Evolutionary conservation across 2,329 filamentous ascomycete genomes (phyloP), one percentile per base, ranked within the genome.

Genomic region (Venturia carpophila): DNA sequence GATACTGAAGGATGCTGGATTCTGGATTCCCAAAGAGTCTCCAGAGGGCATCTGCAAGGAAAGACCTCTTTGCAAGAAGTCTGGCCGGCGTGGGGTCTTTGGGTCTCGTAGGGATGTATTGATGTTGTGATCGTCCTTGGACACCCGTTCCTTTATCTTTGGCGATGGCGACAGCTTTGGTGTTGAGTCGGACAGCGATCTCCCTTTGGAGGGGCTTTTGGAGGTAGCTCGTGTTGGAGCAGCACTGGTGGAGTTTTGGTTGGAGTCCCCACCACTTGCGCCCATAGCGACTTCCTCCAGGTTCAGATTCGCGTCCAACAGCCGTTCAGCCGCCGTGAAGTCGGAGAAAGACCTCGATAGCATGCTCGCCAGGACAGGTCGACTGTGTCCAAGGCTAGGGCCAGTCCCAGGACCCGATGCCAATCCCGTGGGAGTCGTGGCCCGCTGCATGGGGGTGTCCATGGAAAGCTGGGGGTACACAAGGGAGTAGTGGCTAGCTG

Each of bases 41-140:
- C 78, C 81, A 69, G 78, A 79, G 37, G 88, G 85, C 80, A 91
- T 84, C 72, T 91, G 87, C 69, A 92, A 76, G 27, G 87, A 87
- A 66, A 94, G 80, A 47, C 86, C 86, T 65, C 85, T 83, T 43
- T 81, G 74, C 62, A 85, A 79, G 67, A 88, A 83, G 55, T 84
- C 84, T 62, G 87, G 82, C 68, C 89, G 83, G 66, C 86, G 83
- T n/a, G 91, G 90, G 9, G 91, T 95, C 62, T 72, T 75, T 49
- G 78, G 77, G 21, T 47, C 21, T 21, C 45, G 27, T 58, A 39
- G 7, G 17, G 34, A 45, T 42, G 63, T 21, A 42, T 42, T 42
- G 30, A 61, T 39, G 75, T 73, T 75, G 69, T 78, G 75, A 70
- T 80, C 79, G 73, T 80, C 78, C 69, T 79, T 79, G 34, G 76